Percentiles rank a stretch among this genome's conserved stretches.
phyloP scores from a whole-genome alignment of 192 early-diverging fungal species.

The Kappamyces sp. region DNA sequence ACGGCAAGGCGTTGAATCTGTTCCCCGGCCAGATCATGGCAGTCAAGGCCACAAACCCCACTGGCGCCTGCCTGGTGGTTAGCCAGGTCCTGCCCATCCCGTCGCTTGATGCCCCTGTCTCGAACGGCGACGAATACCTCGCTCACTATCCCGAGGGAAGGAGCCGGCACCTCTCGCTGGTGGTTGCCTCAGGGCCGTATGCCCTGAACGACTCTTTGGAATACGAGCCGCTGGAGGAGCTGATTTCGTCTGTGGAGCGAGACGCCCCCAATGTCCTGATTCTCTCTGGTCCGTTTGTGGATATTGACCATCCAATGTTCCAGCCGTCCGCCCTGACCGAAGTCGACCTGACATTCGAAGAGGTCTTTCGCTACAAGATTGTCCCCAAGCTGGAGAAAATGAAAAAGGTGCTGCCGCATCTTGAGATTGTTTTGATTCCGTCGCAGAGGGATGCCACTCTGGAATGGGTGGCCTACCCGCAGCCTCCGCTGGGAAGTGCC shows the following conservation, averaged over 20 bases:
- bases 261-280: slow-evolving; percentile 77
- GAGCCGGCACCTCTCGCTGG: slow-evolving; percentile 42
- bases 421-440: slow-evolving; percentile 62
- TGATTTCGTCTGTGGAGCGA: slow-evolving; percentile 51
- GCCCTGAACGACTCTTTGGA: slow-evolving; percentile 71
- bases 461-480: slow-evolving; percentile 74
- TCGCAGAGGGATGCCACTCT: slow-evolving; percentile 69
- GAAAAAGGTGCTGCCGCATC: background rate
- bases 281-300: slow-evolving; percentile 56
- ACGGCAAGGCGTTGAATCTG: slow-evolving; percentile 49
- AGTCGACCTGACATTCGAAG: slow-evolving; percentile 14
- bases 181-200: slow-evolving; percentile 81
- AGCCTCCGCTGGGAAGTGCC: slow-evolving; percentile 62
- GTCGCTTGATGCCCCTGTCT: too few relatives aligned
- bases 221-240: slow-evolving; percentile 75
- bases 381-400: slow-evolving; percentile 51
- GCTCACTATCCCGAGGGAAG: slow-evolving; percentile 22
- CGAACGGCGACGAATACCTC: slow-evolving; percentile 2
- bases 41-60: slow-evolving; percentile 57
- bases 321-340: slow-evolving; percentile 13
- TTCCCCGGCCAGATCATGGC: slow-evolving; percentile 90
- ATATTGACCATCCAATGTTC: slow-evolving; percentile 33
- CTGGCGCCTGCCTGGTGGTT: slow-evolving; percentile 24
- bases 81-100: slow-evolving; percentile 12
- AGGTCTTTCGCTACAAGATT: slow-evolving; percentile 55